Base-by-base conservation (phyloP, 176 grass and related monocot species). In the Rhynchospora breviuscula region DNA sequence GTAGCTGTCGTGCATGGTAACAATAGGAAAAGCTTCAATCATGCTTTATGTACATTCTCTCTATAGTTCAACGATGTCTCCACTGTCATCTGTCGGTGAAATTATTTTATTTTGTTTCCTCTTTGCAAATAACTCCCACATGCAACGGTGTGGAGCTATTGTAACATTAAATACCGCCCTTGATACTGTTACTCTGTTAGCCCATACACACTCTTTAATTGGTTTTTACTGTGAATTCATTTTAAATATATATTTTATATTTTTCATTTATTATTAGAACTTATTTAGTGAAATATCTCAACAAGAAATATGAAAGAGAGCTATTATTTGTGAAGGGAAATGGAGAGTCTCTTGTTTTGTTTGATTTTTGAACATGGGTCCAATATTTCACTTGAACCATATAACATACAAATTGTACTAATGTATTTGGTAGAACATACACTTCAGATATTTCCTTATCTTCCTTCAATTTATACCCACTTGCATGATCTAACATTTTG, bases 1-100 rank as follows among this genome's bases (percentile, higher is more conserved):
- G 80, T 82, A 54, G 80, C 80, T 82, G 59, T 68, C 80, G 12
- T 82, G 45, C 62, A 82, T 82, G 80, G 35, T 10, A 82, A 58
- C 78, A 22, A 63, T 48, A 62, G 78, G 25, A 17, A 81, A 81
- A 19, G 57, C 57, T 23, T 81, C 43, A 63, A 81, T 82, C 60
- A 82, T 82, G 60, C 12, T 49, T 52, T 40, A 43, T 80, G 33
- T 80, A 60, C 78, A 60, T 80, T 80, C 54, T 40, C 6, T 46
- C 17, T 71, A 10, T 71, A 71, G 17, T 67, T 71, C 45, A n/a
- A 80, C 33, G 10, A 31, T 44, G 26, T 80, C 59, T 67, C 12
- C 19, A 82, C 25, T 82, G 80, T 29, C 26, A 29, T 29, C 26
- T 29, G 26, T 82, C 80, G 80, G 80, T 82, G 80, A 48, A 67